A percentile compares a stretch with the other conserved stretches of the same genome.
Evolutionary conservation across 2,329 filamentous ascomycete genomes (phyloP).

Genomic region (Aspergillus piperis): DNA sequence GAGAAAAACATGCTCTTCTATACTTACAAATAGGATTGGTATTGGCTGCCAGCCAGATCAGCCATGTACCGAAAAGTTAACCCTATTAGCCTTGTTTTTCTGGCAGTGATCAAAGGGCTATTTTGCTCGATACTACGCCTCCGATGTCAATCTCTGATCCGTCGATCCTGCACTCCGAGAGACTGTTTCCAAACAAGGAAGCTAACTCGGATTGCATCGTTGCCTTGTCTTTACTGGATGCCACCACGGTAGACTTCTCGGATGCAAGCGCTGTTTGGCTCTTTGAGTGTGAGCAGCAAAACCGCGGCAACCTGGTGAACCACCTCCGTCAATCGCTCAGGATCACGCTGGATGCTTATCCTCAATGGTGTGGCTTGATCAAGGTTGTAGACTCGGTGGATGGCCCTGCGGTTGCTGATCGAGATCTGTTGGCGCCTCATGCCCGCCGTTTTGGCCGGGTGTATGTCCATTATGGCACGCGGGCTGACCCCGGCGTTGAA

Average conservation of each 20-base stretch:
- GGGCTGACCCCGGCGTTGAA: constrained; percentile 47
- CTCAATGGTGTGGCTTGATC: constrained; percentile 48
- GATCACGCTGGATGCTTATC: constrained; percentile 25
- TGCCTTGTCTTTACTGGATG: constrained; percentile 38
- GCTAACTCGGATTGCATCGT: constrained; percentile 12
- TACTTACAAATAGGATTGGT: not conserved
- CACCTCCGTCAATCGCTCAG: constrained; percentile 20
- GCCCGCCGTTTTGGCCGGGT: constrained; percentile 34
- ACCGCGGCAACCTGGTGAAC: constrained; percentile 11
- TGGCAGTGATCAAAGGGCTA: too few species aligned
- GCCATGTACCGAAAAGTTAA: not conserved
- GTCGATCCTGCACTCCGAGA: constrained; percentile 17
- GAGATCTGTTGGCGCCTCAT: not conserved
- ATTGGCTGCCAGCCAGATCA: not conserved
- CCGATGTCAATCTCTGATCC: not conserved
- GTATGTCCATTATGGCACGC: constrained; percentile 35
- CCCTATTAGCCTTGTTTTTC: not conserved
- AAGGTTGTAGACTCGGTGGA: constrained; percentile 18
- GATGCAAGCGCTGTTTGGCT: constrained; percentile 50
- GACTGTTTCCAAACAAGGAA: constrained; percentile 20
- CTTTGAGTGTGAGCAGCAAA: constrained; percentile 34
- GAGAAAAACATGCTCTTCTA: not conserved
- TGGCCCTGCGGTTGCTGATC: not conserved
- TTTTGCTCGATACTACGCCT: not conserved
- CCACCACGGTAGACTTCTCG: constrained; percentile 45